Evolutionary conservation across 495 filamentous ascomycete genomes (phyloP), one percentile per base, ranked within the genome.

Genomic region (Hypoxylon subgilvum): DNA sequence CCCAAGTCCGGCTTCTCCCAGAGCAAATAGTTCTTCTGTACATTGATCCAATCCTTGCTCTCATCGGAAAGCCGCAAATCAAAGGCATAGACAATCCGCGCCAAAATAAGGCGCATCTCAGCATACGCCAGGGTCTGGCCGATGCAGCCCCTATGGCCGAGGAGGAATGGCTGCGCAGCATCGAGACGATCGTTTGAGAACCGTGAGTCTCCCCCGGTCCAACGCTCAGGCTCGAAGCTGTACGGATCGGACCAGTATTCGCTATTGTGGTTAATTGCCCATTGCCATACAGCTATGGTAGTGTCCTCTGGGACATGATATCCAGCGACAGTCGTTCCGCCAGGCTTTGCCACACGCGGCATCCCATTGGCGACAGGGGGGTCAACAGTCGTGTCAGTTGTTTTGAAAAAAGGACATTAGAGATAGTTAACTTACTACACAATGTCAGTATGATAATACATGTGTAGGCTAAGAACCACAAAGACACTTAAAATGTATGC

Each of bases 131-230:
- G 82, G 79, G 80, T 77, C 52, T 74, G 71, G 3, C 83, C 84
- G 45, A 84, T 72, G 42, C 84, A 86, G 38, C 79, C 76, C 10
- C 82, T 57, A 0, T 76, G 79, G 0, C 85, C 84, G 19, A 76
- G 17, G 30, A 71, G 71, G 41, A 86, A 88, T 1, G 83, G 76
- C 36, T 82, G 75, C 36, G 79, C 63, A 6, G 75, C 76, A 13
- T 76, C 71, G 10, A 66, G 61, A 3, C 69, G 57, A 57, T 88
- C 84, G 18, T 66, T 57, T 18, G 69, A 63, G 42, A 75, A 82
- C 14, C 49, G 59, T 1, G 69, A 52, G 27, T 27, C 23, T 8
- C 74, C 70, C 1, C 69, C 61, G 9, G 82, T 39, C 56, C 79
- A 85, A 13, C 80, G 72, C 52, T 84, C 81, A 0, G 82, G 82